These are phyloP conservation scores for Gilbertella persicaria DNA, from an alignment of 371 early-diverging fungal species.

Conservation along the genomic window DNA sequence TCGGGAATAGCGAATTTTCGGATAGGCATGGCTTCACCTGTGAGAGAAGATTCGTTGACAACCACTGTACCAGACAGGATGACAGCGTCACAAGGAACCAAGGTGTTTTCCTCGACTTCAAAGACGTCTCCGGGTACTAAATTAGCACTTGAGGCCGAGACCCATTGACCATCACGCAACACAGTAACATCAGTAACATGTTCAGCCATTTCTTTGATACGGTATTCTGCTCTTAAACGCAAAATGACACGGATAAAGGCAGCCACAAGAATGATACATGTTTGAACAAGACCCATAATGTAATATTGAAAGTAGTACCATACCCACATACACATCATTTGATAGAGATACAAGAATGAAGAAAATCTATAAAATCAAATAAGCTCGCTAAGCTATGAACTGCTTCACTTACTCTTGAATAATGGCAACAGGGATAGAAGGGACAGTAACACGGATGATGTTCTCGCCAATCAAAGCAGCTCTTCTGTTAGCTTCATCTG, in stretches of 20 bases:
- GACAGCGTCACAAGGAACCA: constrained; percentile 65
- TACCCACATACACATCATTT: constrained; percentile 70
- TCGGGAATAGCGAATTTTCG: constrained; percentile 69
- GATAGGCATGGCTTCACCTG: constrained; percentile 87
- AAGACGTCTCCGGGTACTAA: constrained; percentile 71
- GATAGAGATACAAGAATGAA: constrained; percentile 74
- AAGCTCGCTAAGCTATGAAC: too few species aligned
- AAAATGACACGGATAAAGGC: constrained; percentile 67
- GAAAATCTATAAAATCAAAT: constrained; percentile 36
- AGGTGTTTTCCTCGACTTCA: constrained; percentile 28
- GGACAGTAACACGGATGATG: constrained; percentile 60
- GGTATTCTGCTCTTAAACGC: constrained; percentile 57
- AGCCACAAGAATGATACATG: constrained; percentile 61
- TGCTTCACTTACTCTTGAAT: constrained; percentile 57
- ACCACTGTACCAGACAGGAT: constrained; percentile 76
- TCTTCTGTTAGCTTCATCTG: constrained; percentile 52
- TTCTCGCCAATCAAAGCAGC: constrained; percentile 64
- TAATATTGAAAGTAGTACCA: constrained; percentile 73
- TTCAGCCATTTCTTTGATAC: constrained; percentile 65
- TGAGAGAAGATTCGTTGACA: constrained; percentile 82
- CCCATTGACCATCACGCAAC: constrained; percentile 63
- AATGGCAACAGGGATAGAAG: constrained; percentile 47
- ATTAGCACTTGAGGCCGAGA: constrained; percentile 39
- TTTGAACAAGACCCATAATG: constrained; percentile 69
- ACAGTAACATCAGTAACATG: constrained; percentile 45